Base-by-base conservation (phyloP, 1,284 basidiomycete genomes). In the Fomitopsis schrenkii region DNA sequence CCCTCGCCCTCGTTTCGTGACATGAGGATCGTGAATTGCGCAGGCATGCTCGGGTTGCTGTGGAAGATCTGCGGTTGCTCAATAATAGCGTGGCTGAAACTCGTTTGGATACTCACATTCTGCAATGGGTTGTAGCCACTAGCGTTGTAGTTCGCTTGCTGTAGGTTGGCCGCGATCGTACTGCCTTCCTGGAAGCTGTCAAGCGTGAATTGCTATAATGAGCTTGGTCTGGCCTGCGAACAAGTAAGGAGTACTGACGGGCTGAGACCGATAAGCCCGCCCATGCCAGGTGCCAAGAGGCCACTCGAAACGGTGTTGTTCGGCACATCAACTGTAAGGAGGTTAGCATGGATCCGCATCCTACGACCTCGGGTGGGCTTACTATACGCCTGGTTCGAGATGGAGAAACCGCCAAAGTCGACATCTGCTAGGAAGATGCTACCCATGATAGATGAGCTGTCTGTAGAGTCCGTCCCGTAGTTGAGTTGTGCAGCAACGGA, bases 1-100 rank as follows among this genome's bases (percentile, higher is more conserved):
- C n/a, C 15, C 9, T 22, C 41, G 26, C 57, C 60, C 14, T 58
- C 53, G 33, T 61, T 61, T 8, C 60, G 56, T 17, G 56, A 54
- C 50, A 61, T 61, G n/a, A 44, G 33, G 15, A 61, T 54, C 30
- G 60, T 58, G 52, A 61, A 58, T 33, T 58, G 57, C 10, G 46
- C 50, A 9, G 44, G 55, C 4, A 61, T 19, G 19, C 54, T 52
- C 5, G 60, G 41, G 26, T 61, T 57, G 19, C 55, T 57, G 40
- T 19, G 10, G 33, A 61, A 61, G 30, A 61, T 61, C 60, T 61
- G 53, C n/a, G 5, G 36, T 28, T 12, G 42, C 17, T 45, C 53
- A 38, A 40, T 26, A 9, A 45, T 7, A 12, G 4, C 28, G 38
- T 0, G 7, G 15, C 17, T 15, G 15, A 10, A 19, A 15, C 44